A percentile compares a stretch with the other conserved stretches of the same genome.
Evolutionary conservation across 2,329 filamentous ascomycete species (phyloP).

Genomic region (Aspergillus brasiliensis): DNA sequence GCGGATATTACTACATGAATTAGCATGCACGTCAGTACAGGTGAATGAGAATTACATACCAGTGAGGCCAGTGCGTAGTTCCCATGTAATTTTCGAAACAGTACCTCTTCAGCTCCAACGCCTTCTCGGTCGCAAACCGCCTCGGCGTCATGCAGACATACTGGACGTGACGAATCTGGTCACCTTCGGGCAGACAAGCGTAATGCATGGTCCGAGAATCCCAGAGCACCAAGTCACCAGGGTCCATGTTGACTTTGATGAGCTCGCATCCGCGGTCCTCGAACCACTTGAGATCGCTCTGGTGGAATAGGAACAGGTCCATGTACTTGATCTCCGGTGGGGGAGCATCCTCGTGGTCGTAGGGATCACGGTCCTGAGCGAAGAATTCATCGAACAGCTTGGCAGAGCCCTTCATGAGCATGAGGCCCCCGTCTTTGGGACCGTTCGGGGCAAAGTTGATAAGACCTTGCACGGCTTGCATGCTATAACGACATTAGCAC

Average conservation of each 20-base stretch:
- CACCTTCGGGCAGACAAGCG: slow-evolving; percentile 38
- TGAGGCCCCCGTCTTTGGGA: slow-evolving; percentile 42
- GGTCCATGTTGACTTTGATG: slow-evolving; percentile 44
- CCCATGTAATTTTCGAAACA: slow-evolving; percentile 37
- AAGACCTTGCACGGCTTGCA: slow-evolving; percentile 44
- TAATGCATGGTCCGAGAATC: slow-evolving; percentile 43
- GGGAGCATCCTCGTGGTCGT: not conserved
- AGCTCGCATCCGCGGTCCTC: slow-evolving; percentile 29
- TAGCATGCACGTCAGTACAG: no score
- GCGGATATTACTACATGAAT: no score
- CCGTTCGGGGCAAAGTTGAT: slow-evolving; percentile 47
- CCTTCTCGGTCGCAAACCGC: slow-evolving; percentile 41
- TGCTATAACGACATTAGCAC: no score
- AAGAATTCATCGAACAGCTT: slow-evolving; percentile 33
- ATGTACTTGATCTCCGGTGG: slow-evolving; percentile 17
- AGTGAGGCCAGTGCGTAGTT: slow-evolving; percentile 15
- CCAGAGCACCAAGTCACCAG: slow-evolving; percentile 49
- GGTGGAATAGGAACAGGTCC: slow-evolving; percentile 31
- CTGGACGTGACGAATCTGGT: slow-evolving; percentile 33
- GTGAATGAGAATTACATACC: not conserved
- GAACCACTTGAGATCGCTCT: slow-evolving; percentile 37
- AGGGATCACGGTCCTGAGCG: not conserved
- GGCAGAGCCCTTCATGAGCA: slow-evolving; percentile 37
- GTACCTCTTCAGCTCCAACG: slow-evolving; percentile 44
- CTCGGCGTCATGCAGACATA: slow-evolving; percentile 48